Evolutionary conservation across 805 yeast species (phyloP).

Genomic region (Kodamaea kakaduensis): DNA sequence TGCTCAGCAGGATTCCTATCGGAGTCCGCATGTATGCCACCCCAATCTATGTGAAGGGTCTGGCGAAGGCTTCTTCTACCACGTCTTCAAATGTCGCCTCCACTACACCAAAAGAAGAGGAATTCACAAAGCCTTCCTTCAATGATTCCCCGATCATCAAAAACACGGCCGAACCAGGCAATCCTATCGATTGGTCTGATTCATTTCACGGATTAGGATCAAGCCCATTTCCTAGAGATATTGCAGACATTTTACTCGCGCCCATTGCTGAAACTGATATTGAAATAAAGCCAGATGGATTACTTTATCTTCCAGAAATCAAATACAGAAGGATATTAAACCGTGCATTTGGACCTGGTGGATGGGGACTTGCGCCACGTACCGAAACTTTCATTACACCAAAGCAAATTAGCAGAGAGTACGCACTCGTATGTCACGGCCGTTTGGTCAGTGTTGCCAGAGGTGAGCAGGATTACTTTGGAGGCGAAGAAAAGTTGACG

Average conservation of each 20-base stretch:
- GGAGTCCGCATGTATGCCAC: conserved; percentile 5
- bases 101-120: conserved; percentile 1
- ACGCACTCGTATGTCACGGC: conserved; percentile 83
- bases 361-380: conserved; percentile 97
- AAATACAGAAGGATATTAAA: conserved; percentile 88
- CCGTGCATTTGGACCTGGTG: conserved; percentile 95
- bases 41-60: conserved; percentile 11
- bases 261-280: conserved; percentile 68
- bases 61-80: neutral
- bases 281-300: conserved; percentile 94
- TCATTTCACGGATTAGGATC: conserved; percentile 85
- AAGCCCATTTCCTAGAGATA: conserved; percentile 63
- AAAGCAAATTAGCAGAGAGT: conserved; percentile 79
- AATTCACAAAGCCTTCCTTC: conserved; percentile 9
- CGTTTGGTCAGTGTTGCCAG: conserved; percentile 86
- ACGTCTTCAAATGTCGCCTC: conserved; percentile 1
- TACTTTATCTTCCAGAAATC: conserved; percentile 89
- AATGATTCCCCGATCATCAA: conserved; percentile 21
- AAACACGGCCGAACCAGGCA: conserved; percentile 9
- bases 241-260: conserved; percentile 57
- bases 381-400: conserved; percentile 77
- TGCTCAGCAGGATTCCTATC: too few species aligned
- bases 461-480: conserved; percentile 92
- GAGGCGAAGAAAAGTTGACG: conserved; percentile 75
- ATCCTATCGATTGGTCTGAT: conserved; percentile 68